phyloP scores from a whole-genome alignment of 192 early-diverging fungal species.

The Backusella tuberculispora region DNA sequence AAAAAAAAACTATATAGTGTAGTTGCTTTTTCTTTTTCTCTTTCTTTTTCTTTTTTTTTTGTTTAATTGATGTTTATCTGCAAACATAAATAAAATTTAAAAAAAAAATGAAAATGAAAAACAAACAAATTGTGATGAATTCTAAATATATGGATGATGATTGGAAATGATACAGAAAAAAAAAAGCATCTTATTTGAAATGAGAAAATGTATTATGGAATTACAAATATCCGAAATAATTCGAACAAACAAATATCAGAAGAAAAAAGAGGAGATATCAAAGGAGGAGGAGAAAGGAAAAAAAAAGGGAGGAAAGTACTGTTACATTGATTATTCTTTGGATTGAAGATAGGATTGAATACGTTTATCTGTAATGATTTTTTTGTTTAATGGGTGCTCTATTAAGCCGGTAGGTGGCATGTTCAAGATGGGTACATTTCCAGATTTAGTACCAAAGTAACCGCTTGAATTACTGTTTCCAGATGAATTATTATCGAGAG shows the following conservation, averaged over 20 bases:
- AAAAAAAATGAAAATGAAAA: not conserved
- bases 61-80: not conserved
- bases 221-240: too few species aligned
- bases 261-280: not conserved
- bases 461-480: not conserved
- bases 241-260: not conserved
- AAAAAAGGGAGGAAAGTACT: not conserved
- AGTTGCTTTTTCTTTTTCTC: not conserved
- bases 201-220: too few species aligned
- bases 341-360: conserved; percentile 21
- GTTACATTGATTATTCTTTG: conserved; percentile 11
- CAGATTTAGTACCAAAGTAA: not conserved
- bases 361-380: conserved; percentile 9
- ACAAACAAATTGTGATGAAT: not conserved
- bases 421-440: not conserved
- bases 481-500: not conserved
- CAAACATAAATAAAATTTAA: not conserved
- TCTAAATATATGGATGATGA: not conserved
- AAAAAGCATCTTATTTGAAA: too few species aligned
- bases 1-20: conserved; percentile 1
- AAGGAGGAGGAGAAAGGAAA: not conserved
- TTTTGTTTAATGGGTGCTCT: conserved; percentile 16
- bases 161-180: not conserved
- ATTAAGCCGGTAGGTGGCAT: conserved; percentile 10
- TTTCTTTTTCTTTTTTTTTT: too few species aligned